These are phyloP conservation scores for Saccharomyces hybrid DNA, from an alignment of 1,139 yeast genomes.

Conservation along the genomic window DNA sequence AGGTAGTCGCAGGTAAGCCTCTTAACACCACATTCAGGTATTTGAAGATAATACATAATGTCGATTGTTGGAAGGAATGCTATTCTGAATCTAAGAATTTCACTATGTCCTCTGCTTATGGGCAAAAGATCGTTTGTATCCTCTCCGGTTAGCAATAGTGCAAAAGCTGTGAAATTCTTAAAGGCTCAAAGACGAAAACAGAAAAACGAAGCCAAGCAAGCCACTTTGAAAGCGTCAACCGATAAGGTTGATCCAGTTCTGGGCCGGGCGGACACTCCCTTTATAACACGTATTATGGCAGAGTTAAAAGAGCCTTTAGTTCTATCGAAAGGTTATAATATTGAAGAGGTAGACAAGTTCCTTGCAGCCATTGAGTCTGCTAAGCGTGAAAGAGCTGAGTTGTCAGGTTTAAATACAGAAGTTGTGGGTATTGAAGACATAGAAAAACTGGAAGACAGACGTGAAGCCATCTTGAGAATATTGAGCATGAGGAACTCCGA, in stretches of 20 bases:
- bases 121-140: background rate
- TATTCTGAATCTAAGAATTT: background rate
- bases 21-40: background rate
- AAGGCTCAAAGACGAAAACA: constrained; percentile 33
- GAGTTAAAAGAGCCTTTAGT: constrained; percentile 55
- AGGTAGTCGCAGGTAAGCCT: background rate
- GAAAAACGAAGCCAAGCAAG: constrained; percentile 33
- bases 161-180: constrained; percentile 27
- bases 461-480: constrained; percentile 63
- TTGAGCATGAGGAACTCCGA: constrained; percentile 66
- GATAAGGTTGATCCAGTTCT: constrained; percentile 66
- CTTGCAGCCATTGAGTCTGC: constrained; percentile 71
- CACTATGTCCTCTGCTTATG: background rate
- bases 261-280: constrained; percentile 62
- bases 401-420: constrained; percentile 23
- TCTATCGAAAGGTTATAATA: constrained; percentile 51
- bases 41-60: background rate
- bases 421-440: constrained; percentile 26
- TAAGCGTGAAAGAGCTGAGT: constrained; percentile 36
- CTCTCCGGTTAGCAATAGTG: constrained; percentile 13
- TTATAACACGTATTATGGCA: constrained; percentile 57
- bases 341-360: constrained; percentile 64
- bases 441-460: constrained; percentile 49
- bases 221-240: constrained; percentile 19
- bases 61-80: background rate